phyloP scores from a whole-genome alignment of 106 monocot genomes.

The Gastrodia elata region DNA sequence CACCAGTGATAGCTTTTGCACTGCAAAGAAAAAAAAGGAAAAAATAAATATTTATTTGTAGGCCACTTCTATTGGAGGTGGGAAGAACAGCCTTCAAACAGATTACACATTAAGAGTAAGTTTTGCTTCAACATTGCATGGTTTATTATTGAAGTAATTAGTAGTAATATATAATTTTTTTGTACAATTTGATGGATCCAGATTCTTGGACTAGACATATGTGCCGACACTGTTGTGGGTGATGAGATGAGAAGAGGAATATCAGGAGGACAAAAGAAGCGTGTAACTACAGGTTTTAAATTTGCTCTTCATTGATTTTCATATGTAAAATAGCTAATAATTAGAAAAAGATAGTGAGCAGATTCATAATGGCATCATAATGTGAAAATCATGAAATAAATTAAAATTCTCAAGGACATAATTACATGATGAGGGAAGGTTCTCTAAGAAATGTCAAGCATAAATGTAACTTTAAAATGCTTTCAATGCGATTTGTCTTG shows the following conservation, averaged over 20 bases:
- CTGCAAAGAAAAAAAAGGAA: background rate
- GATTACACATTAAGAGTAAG: slow-evolving; percentile 50
- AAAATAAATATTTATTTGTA: slow-evolving; percentile 11
- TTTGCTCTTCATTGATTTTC: background rate
- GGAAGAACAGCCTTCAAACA: slow-evolving; percentile 40
- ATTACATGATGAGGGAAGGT: background rate
- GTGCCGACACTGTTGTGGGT: slow-evolving; percentile 66
- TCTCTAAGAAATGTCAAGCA: too few species aligned
- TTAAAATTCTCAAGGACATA: background rate
- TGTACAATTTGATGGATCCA: background rate
- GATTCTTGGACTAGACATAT: slow-evolving; percentile 82
- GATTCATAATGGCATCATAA: too few species aligned
- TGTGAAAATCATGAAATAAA: background rate
- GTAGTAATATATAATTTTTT: background rate
- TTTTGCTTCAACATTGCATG: background rate
- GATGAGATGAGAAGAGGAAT: slow-evolving; percentile 90
- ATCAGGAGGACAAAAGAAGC: slow-evolving; percentile 88
- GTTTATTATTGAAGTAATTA: too few species aligned
- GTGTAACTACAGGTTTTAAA: slow-evolving; percentile 72
- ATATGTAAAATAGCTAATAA: background rate
- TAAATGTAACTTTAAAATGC: too few species aligned
- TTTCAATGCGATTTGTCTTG: too few species aligned
- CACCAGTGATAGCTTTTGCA: background rate
- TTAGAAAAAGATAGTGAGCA: background rate
- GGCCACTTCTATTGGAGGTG: slow-evolving; percentile 54